These are phyloP conservation scores for Leishmania aethiopica DNA, from an alignment of 208 protist genomes.

Conservation along the genomic window DNA sequence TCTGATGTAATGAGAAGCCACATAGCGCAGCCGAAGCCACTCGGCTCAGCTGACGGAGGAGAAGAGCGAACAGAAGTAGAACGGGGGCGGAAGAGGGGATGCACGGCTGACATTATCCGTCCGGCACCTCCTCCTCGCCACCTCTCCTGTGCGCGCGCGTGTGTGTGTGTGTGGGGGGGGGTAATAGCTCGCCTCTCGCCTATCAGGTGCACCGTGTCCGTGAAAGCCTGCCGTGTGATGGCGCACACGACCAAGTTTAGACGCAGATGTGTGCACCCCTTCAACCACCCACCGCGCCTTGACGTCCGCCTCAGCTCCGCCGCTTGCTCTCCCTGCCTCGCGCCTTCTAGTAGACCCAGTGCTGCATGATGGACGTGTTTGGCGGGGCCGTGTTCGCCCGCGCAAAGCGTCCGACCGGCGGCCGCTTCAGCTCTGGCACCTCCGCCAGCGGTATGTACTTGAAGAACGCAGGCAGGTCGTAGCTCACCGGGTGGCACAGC, in stretches of 20 bases:
- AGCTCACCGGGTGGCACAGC: constrained; percentile 61
- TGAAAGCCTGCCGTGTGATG: not conserved
- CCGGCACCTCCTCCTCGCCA: not conserved
- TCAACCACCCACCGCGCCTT: not conserved
- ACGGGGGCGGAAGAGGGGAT: not conserved
- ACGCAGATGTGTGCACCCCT: not conserved
- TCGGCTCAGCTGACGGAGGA: not conserved
- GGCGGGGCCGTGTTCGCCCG: constrained; percentile 58
- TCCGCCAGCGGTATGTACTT: constrained; percentile 64
- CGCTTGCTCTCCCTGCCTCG: not conserved
- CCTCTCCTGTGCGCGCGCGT: not conserved
- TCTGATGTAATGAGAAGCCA: not conserved
- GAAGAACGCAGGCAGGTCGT: constrained; percentile 72
- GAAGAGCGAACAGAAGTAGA: not conserved
- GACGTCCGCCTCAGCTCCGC: not conserved
- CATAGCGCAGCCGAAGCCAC: not conserved
- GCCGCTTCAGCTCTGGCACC: constrained; percentile 82
- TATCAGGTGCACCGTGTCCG: not conserved
- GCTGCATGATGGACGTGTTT: constrained; percentile 69
- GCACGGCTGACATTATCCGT: not conserved
- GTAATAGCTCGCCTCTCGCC: not conserved
- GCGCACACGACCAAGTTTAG: too few relatives aligned
- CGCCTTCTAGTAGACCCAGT: constrained; percentile 75
- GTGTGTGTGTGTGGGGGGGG: too few relatives aligned
- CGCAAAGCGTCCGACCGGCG: constrained; percentile 75